Evolutionary conservation across 441 rosid species (phyloP), one percentile per base, ranked within the genome.

Genomic region (Oxalis stricta): DNA sequence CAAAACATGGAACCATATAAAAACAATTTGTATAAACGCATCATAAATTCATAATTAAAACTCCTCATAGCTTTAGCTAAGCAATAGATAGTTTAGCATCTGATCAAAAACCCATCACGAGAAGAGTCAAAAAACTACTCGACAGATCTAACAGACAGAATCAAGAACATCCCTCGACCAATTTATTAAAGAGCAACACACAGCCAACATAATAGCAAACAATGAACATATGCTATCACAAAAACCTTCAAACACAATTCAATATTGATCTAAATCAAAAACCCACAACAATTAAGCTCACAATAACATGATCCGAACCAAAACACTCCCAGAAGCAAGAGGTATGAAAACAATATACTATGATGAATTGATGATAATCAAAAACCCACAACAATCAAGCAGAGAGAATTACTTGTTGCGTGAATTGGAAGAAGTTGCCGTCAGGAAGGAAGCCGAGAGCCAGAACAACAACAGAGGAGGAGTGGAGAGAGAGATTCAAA

Each of bases 401-500:
- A 64, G 44, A 55, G 43, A 14, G 44, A 48, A 24, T 50, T 47
- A 1, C 12, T 17, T 38, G 60, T 50, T n/a, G 58, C 18, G 44
- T 30, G 52, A 44, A 38, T 49, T 36, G 24, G 47, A 43, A 0
- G 41, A 17, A 29, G 44, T 44, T 52, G 44, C 32, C 30, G 42
- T 28, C 52, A 56, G 1, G 0, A 2, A n/a, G 5, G 29, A 35
- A 17, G n/a, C 29, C 16, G 22, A 50, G 38, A n/a, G 38, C 23
- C 51, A 66, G 64, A 38, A n/a, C 33, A 38, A 45, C 4, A 9
- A 21, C 44, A 38, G 23, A 44, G 52, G 42, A 33, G 43, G 50
- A 41, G 35, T 53, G 50, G 55, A 39, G 68, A 61, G 49, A 44
- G 45, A 46, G 47, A 43, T 64, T 49, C 30, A n/a, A 46, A 56